Base-by-base conservation (phyloP, 2,329 filamentous ascomycete species). In the Trichophyton rubrum region DNA sequence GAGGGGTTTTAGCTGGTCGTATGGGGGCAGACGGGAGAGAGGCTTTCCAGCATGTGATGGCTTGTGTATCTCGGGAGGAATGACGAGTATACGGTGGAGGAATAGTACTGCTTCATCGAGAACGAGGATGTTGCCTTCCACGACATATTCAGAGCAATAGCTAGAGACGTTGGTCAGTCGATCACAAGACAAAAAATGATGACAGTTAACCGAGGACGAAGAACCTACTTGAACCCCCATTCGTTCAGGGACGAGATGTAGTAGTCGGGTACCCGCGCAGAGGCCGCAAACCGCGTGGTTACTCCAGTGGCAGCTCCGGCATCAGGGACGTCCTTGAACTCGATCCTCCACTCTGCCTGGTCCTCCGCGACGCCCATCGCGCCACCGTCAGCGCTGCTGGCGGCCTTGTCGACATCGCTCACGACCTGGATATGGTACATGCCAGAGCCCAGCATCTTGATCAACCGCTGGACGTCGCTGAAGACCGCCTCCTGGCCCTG, bases 81-180 rank as follows among this genome's bases (percentile, higher is more conserved):
- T 80, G 66, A 69, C 73, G 20, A 83, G 71, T 24, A 83, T 73
- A 38, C 82, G 81, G 66, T 82, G 78, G 33, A 86, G 69, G 61
- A 79, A 78, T 56, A 86, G 71, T 53, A 82, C 73, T 59, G 82
- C 77, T 66, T 85, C 82, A 59, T 80, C 77, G 61, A 80, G 75
- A 41, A 85, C 77, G 65, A 85, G 82, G 60, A 78, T 77, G 66
- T 83, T 77, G 24, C 83, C 83, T 66, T 80, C 75, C 20, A 81
- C 68, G 58, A 82, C 71, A 66, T 82, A 83, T 66, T 85, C 81
- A 4, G 78, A 80, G 22, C 80, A 76, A 63, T 80, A 83, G 58
- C 82, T 84, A 20, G 4, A 6, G 4, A 4, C 5, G 24, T 27
- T 27, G 24, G 24, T 27, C 24, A 27, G 24, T 27, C 24, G 6